Conservation (phyloP, 164 flowering plant species). For the Vitis rotundifolia region DNA sequence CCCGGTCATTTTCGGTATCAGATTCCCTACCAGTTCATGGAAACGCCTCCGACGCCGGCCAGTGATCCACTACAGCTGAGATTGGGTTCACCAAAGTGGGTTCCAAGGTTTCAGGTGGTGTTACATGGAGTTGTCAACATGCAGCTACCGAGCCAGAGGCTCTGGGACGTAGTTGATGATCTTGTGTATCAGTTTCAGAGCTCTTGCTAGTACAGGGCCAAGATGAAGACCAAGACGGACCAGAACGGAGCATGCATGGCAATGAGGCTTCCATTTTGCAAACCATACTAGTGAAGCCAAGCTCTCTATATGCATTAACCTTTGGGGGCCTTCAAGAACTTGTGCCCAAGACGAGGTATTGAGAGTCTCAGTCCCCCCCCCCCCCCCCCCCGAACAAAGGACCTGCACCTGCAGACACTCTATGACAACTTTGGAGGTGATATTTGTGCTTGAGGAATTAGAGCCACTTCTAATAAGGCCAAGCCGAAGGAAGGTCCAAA, state of each 20-base stretch:
- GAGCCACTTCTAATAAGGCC: conserved; percentile 35
- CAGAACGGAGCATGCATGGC: no score
- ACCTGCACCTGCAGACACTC: conserved; percentile 77
- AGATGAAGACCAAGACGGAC: no score
- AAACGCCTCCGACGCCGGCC: not conserved
- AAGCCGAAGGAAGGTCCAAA: conserved; percentile 45
- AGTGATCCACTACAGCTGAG: conserved; percentile 9
- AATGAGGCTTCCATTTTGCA: conserved; percentile 91
- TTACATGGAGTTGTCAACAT: no score
- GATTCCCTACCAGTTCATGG: not conserved
- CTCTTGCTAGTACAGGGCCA: no score
- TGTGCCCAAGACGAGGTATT: conserved; percentile 94
- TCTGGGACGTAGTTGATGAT: no score
- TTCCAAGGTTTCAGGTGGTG: conserved; percentile 4
- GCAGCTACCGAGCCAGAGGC: no score
- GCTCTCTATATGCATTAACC: conserved; percentile 74
- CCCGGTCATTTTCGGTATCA: not conserved
- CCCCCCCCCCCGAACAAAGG: conserved; percentile 59
- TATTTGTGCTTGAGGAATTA: conserved; percentile 74
- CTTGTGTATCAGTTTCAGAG: no score
- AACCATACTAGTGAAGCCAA: conserved; percentile 51
- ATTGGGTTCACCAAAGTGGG: not conserved
- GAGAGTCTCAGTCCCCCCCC: conserved; percentile 67
- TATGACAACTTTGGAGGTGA: conserved; percentile 84
- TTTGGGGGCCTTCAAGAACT: conserved; percentile 87